Evolutionary conservation across 2,329 filamentous ascomycete genomes (phyloP), one percentile per base, ranked within the genome.

Genomic region (Aphanocladium album): DNA sequence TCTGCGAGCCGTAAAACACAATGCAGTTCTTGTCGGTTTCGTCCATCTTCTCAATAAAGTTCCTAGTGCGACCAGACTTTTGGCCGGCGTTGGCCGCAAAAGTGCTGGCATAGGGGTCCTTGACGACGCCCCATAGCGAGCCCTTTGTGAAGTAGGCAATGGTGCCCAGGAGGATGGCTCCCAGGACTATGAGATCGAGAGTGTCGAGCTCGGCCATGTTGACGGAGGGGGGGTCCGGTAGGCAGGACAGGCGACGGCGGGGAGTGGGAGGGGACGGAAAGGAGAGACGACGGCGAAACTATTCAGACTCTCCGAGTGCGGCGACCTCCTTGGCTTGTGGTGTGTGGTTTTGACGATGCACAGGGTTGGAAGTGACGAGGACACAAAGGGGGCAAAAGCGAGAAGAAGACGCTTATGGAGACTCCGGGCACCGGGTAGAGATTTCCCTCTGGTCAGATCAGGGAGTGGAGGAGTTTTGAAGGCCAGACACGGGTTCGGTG

Each of bases 1-100:
- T 99, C 79, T 99, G 95, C 35, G 95, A 99, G 67, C 95, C 95
- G 74, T 97, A 99, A 81, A 99, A 97, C 70, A 99, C 89, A 66
- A 99, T 89, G 75, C 93, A 97, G 79, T 99, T 98, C 81, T 98
- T 99, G 75, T 88, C 89, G 12, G 86, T 88, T 79, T 98, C 92
- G 23, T 97, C 90, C 87, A 99, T 89, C 79, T 96, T 96, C 82
- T 98, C 90, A 63, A 97, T 73, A 65, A 99, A 93, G 75, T 97
- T 93, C 68, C 95, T 84, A 63, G 93, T 93, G 80, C 92, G 93
- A 67, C 88, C 91, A 11, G 89, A 82, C 78, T 91, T 96, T 65
- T 83, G 85, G 75, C 83, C 85, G 75, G 84, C 86, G 71, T 85
- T 84, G 73, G 85, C 86, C 68, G 87, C 82, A 69, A 91, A 85